Percentiles rank a stretch among this genome's conserved stretches.
phyloP scores from a whole-genome alignment of 2,329 filamentous ascomycete genomes.

The Microsporum audouinii region DNA sequence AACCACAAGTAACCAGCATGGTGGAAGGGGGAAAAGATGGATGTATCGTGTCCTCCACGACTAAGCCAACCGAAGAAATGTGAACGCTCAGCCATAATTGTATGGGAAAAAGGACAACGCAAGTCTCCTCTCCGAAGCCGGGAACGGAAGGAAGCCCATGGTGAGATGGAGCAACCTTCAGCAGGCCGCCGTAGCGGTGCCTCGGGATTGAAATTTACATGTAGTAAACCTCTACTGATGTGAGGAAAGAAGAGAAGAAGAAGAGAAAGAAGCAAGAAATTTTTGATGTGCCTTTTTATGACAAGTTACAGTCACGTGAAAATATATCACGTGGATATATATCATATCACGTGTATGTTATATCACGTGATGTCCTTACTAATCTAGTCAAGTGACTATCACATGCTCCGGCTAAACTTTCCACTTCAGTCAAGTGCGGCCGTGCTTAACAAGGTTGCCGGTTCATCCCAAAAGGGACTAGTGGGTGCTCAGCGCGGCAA shows the following conservation, averaged over 20 bases:
- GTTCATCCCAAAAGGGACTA: neutral
- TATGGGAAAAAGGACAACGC: slow-evolving; percentile 36
- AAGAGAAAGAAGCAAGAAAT: slow-evolving; percentile 7
- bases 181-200: slow-evolving; percentile 38
- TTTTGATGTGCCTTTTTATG: slow-evolving; percentile 22
- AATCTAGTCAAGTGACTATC: neutral
- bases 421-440: neutral
- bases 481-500: slow-evolving; percentile 17
- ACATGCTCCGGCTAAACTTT: neutral
- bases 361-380: neutral
- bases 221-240: slow-evolving; percentile 44
- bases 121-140: slow-evolving; percentile 34
- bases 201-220: slow-evolving; percentile 38
- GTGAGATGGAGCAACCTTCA: slow-evolving; percentile 38
- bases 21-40: slow-evolving; percentile 15
- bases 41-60: slow-evolving; percentile 40
- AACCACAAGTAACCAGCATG: slow-evolving; percentile 5
- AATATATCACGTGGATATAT: too few species aligned
- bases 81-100: slow-evolving; percentile 35
- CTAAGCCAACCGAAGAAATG: slow-evolving; percentile 33
- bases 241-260: slow-evolving; percentile 32
- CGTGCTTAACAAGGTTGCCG: neutral
- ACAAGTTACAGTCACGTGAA: neutral
- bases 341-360: slow-evolving; percentile 14
- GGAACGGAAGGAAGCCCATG: slow-evolving; percentile 42